Conservation (phyloP, 2,329 filamentous ascomycete species). For the Akanthomyces muscarius region DNA sequence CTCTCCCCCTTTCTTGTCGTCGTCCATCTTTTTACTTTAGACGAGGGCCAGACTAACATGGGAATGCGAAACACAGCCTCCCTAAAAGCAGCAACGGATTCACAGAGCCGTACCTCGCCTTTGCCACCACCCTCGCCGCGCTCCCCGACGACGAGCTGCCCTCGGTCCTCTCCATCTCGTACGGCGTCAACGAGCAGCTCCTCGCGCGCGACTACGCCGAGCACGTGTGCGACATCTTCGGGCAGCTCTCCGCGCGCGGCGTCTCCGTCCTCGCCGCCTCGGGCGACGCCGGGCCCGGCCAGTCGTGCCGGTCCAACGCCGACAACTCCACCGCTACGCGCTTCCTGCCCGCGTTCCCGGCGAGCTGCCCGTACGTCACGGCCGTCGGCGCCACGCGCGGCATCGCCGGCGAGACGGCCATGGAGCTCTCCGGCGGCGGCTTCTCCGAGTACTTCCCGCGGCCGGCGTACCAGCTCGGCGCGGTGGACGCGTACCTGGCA, state of each 20-base stretch:
- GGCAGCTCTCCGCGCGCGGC: slow-evolving; percentile 61
- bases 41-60: not conserved
- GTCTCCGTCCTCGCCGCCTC: slow-evolving; percentile 62
- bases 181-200: slow-evolving; percentile 64
- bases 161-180: slow-evolving; percentile 63
- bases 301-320: slow-evolving; percentile 34
- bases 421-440: slow-evolving; percentile 49
- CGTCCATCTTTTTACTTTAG: not conserved
- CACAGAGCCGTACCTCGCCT: slow-evolving; percentile 65
- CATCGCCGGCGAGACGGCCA: slow-evolving; percentile 48
- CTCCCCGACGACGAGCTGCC: slow-evolving; percentile 54
- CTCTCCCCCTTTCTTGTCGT: not conserved
- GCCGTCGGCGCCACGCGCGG: slow-evolving; percentile 54
- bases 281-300: slow-evolving; percentile 49
- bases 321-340: slow-evolving; percentile 23
- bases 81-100: slow-evolving; percentile 26
- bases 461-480: slow-evolving; percentile 43
- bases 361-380: slow-evolving; percentile 57
- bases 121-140: slow-evolving; percentile 56
- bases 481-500: slow-evolving; percentile 42
- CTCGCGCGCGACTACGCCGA: slow-evolving; percentile 56
- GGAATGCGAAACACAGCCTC: slow-evolving; percentile 16
- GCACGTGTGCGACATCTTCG: slow-evolving; percentile 52
- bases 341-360: slow-evolving; percentile 35
- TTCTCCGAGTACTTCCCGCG: slow-evolving; percentile 46